These are phyloP conservation scores for Hymenoscyphus infarciens DNA, from an alignment of 2,329 filamentous ascomycete genomes.

Conservation along the genomic window DNA sequence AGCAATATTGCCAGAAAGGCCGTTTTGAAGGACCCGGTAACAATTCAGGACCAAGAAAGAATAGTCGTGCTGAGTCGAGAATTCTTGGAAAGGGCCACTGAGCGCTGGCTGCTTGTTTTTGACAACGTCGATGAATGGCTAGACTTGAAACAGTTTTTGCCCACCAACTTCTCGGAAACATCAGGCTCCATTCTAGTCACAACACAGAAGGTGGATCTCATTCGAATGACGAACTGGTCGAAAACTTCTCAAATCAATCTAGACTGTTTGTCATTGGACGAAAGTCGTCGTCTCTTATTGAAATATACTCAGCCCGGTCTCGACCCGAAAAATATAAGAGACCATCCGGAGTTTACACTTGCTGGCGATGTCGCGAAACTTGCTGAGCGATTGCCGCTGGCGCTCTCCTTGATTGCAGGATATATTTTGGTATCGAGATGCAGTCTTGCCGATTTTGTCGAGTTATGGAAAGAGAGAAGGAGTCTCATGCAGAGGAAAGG, in stretches of 20 bases:
- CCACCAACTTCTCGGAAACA: slow-evolving; percentile 17
- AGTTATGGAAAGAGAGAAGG: slow-evolving; percentile 27
- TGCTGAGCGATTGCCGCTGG: slow-evolving; percentile 22
- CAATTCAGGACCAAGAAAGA: neutral
- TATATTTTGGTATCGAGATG: slow-evolving; percentile 24
- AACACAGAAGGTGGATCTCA: slow-evolving; percentile 14
- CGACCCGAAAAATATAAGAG: slow-evolving; percentile 3
- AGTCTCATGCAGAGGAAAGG: slow-evolving; percentile 5
- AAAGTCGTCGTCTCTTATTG: neutral
- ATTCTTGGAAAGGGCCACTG: slow-evolving; percentile 3
- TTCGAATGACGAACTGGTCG: neutral
- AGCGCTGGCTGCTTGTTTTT: slow-evolving; percentile 20
- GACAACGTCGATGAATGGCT: slow-evolving; percentile 23
- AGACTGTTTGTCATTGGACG: neutral
- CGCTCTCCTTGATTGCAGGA: slow-evolving; percentile 25
- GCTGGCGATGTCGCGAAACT: slow-evolving; percentile 19
- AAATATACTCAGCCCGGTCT: slow-evolving; percentile 1
- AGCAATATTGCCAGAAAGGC: slow-evolving; percentile 2
- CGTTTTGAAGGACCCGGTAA: neutral
- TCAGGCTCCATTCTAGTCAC: slow-evolving; percentile 19
- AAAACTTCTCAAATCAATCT: neutral
- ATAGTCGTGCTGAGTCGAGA: neutral
- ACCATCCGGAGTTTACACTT: slow-evolving; percentile 19
- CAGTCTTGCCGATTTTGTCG: slow-evolving; percentile 24
- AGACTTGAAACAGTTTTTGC: slow-evolving; percentile 14